Percentiles rank a stretch among this genome's conserved stretches.
These are phyloP conservation scores for Ganoderma sp. DNA, from an alignment of 1,284 basidiomycete genomes.

Conservation along the genomic window DNA sequence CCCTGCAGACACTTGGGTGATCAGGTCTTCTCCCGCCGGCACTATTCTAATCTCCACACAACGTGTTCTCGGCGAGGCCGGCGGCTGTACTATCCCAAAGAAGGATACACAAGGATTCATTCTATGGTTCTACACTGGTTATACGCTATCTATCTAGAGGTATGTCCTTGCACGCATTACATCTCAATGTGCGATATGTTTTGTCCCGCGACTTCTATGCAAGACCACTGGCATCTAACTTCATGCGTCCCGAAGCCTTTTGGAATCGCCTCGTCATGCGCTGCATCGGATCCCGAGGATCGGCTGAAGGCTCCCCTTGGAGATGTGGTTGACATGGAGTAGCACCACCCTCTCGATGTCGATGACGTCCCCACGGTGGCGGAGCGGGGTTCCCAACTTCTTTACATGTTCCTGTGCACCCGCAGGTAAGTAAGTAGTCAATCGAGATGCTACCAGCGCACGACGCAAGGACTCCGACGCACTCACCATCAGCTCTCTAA, in stretches of 20 bases:
- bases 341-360: conserved; percentile 6
- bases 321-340: conserved; percentile 16
- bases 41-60: background rate
- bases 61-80: conserved; percentile 10
- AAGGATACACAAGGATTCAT: conserved; percentile 4
- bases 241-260: background rate
- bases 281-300: conserved; percentile 9
- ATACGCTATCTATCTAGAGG: background rate
- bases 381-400: background rate
- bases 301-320: conserved; percentile 15
- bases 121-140: background rate
- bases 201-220: background rate
- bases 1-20: background rate
- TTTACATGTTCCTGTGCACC: background rate
- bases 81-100: background rate
- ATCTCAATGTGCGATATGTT: background rate
- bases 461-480: no score
- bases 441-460: background rate
- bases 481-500: conserved; percentile 11
- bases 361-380: background rate
- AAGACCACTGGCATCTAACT: background rate
- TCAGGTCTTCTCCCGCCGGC: background rate
- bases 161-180: background rate
- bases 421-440: background rate
- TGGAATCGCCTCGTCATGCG: background rate